Evolutionary conservation across 192 early-diverging fungal genomes (phyloP).

Genomic region (Piromyces sp.): DNA sequence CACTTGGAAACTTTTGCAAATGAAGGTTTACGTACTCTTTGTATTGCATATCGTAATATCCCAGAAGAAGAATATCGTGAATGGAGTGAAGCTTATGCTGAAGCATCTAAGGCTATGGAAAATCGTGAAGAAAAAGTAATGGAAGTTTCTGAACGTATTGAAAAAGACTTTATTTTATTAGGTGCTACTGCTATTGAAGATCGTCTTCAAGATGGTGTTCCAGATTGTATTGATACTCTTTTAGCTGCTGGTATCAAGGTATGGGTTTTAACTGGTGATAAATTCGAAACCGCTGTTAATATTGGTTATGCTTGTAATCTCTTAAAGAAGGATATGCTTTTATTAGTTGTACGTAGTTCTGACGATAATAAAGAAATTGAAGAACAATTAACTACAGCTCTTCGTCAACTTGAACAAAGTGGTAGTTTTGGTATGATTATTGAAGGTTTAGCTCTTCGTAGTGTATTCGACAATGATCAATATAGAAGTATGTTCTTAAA

Average conservation of each 20-base stretch:
- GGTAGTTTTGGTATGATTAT: constrained; percentile 46
- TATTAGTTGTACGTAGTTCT: constrained; percentile 31
- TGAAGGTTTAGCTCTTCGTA: constrained; percentile 72
- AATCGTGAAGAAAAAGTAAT: not conserved
- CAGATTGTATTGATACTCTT: not conserved
- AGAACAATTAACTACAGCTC: not conserved
- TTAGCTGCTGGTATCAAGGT: not conserved
- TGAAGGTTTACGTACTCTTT: constrained; percentile 74
- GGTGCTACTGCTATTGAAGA: not conserved
- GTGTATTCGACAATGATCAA: constrained; percentile 45
- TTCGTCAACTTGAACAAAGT: constrained; percentile 15
- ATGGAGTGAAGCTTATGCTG: constrained; percentile 51
- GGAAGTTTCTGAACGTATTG: not conserved
- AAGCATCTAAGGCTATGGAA: not conserved
- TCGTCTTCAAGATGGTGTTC: not conserved
- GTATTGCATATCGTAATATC: constrained; percentile 61
- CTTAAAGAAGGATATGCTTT: constrained; percentile 61
- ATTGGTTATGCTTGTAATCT: constrained; percentile 68
- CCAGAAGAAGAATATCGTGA: constrained; percentile 46
- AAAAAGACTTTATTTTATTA: not conserved
- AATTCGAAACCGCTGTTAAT: not conserved
- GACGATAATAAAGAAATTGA: constrained; percentile 25
- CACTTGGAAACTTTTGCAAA: constrained; percentile 47
- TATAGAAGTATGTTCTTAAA: constrained; percentile 40
- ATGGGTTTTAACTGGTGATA: not conserved